phyloP scores from a whole-genome alignment of 331 rosid species.

The Phaseolus coccineus region DNA sequence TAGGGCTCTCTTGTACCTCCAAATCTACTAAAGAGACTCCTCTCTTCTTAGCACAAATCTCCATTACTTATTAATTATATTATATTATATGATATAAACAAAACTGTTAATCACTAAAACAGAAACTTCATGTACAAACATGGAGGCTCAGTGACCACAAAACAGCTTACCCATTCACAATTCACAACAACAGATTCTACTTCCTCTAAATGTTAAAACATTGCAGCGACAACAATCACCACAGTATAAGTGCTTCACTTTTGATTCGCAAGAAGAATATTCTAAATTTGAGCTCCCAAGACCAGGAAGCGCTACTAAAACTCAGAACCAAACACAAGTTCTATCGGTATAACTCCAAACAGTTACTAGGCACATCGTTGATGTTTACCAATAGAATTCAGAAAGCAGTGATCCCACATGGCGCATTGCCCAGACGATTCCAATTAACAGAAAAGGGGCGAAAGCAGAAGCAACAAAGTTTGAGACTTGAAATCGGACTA shows the following conservation, averaged over 20 bases:
- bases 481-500: constrained; percentile 24
- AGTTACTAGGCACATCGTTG: neutral
- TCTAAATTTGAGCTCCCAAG: neutral
- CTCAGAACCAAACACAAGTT: neutral
- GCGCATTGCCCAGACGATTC: constrained; percentile 22
- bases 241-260: constrained; percentile 5
- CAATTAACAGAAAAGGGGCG: neutral
- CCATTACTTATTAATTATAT: neutral
- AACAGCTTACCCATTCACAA: constrained; percentile 31
- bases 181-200: neutral
- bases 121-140: neutral
- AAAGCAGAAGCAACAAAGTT: neutral
- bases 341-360: constrained; percentile 2
- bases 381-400: constrained; percentile 6
- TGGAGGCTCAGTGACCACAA: neutral
- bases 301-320: neutral
- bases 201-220: neutral
- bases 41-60: neutral
- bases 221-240: constrained; percentile 9
- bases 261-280: constrained; percentile 12
- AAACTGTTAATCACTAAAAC: neutral
- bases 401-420: constrained; percentile 7
- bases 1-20: neutral
- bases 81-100: neutral
- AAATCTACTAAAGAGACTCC: constrained; percentile 25